Evolutionary conservation across 106 monocot species (phyloP), one percentile per base, ranked within the genome.

Genomic region (Ottelia alismoides): DNA sequence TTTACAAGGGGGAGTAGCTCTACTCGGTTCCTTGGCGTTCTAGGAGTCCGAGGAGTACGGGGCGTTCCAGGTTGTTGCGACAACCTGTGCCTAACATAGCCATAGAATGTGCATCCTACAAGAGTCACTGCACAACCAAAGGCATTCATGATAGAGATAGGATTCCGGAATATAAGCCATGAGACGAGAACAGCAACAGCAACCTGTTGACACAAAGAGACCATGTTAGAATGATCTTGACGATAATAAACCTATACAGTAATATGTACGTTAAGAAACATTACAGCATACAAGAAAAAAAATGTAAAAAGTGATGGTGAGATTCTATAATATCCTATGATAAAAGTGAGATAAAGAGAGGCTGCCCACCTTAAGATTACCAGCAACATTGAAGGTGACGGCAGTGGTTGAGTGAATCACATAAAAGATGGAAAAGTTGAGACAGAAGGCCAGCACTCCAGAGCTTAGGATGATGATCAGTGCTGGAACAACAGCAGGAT

Each of bases 341-440:
- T 27, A n/a, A 10, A 20, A 10, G 25, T 4, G 22, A 50, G 4
- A 22, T 45, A 30, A 1, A 49, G 21, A 11, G 24, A 1, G 28
- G n/a, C n/a, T n/a, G 45, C 55, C 56, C 22, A 96, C 96, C 76
- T 96, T 85, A 6, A 96, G 79, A 66, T 89, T 96, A 55, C 96
- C 96, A 2, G 89, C 89, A 25, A 96, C 89, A 18, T 96, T 96
- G 72, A 96, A 96, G 29, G 96, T 89, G 17, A 96, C 96, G 1
- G 89, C 96, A 19, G 89, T 96, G 4, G 96, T 96, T 16, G 89
- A 96, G 44, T 96, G 89, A 47, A 96, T 96, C 19, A 96, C 96
- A 44, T 96, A 96, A 28, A 96, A 96, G 58, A 96, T 96, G 20
- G 96, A 89, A 76, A 96, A 96, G 57, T 96, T 96, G 65, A 96